Evolutionary conservation across 106 monocot species (phyloP), one percentile per base, ranked within the genome.

Genomic region (Apostasia shenzhenica): DNA sequence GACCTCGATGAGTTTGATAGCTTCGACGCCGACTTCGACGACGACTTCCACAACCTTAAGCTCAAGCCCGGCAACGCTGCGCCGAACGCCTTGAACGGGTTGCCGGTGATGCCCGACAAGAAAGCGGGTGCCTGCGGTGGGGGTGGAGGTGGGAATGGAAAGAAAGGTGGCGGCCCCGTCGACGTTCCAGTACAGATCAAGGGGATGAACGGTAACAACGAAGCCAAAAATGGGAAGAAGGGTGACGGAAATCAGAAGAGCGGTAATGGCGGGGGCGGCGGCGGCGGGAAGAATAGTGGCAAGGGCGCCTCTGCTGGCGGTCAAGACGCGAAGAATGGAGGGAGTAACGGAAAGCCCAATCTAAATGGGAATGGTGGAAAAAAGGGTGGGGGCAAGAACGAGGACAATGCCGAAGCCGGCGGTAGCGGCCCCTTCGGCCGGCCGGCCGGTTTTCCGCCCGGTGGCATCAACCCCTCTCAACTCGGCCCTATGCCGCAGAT

Each of bases 1-100:
- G 80, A 78, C 7, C 62, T 79, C 26, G 92, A 88, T 7, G 80
- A 85, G 10, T 7, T 78, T 4, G 86, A 84, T 10, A 78, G 66
- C 11, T 77, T 80, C 40, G 86, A 86, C 14, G 74, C 70, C 1
- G 81, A 84, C 13, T 79, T 79, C 45, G 81, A 65, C 8, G 85
- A 83, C 39, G 93, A 89, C 14, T 51, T 86, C 26, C 85, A 81
- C 74, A 76, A 62, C 37, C 9, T 80, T 10, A 83, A 81, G 77
- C 77, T 70, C 41, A 82, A 82, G 67, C 77, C 75, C 10, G 70
- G 73, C 55, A 61, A 48, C 7, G 68, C 62, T 12, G 61, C 42
- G 14, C 72, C 75, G 13, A 63, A 63, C 62, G 45, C 45, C 43
- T 4, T n/a, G 43, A 48, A 57, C 66, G 79, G 63, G 7, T 46